phyloP scores from a whole-genome alignment of 345 rosid genomes.

The Psidium guajava region DNA sequence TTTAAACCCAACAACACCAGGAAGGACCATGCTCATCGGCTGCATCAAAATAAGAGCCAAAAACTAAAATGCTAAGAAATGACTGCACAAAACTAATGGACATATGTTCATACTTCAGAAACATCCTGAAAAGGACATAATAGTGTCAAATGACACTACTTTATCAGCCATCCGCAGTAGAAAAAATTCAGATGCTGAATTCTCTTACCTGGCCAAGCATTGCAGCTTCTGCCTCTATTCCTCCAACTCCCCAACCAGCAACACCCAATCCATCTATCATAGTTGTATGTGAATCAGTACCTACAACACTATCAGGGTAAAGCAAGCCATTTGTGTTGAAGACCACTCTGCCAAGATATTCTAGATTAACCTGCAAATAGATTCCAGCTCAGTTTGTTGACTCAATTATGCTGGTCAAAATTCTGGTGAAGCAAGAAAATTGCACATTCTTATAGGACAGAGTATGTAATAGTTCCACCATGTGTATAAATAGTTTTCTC shows the following conservation, averaged over 20 bases:
- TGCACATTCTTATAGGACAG: not conserved
- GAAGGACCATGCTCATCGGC: constrained; percentile 99
- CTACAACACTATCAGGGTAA: constrained; percentile 92
- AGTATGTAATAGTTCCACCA: not conserved
- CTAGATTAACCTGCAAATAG: constrained; percentile 66
- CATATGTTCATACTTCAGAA: not conserved
- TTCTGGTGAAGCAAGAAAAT: not conserved
- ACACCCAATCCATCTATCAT: constrained; percentile 97
- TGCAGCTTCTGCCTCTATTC: constrained; percentile 92
- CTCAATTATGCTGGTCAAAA: not conserved
- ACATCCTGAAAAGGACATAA: not conserved
- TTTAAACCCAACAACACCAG: constrained; percentile 95
- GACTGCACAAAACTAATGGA: not conserved
- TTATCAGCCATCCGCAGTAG: not conserved
- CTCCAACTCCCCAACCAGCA: constrained; percentile 99
- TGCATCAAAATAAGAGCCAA: constrained; percentile 14
- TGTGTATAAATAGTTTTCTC: not conserved
- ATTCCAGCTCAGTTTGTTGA: not conserved
- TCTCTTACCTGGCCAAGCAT: constrained; percentile 94
- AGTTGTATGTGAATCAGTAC: constrained; percentile 93
- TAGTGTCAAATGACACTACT: not conserved
- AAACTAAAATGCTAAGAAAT: not conserved
- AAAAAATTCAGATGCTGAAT: not conserved
- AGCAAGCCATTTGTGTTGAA: constrained; percentile 71
- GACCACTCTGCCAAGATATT: constrained; percentile 88